These are phyloP conservation scores for Penicillium paneum DNA, from an alignment of 2,329 filamentous ascomycete genomes.

Conservation along the genomic window DNA sequence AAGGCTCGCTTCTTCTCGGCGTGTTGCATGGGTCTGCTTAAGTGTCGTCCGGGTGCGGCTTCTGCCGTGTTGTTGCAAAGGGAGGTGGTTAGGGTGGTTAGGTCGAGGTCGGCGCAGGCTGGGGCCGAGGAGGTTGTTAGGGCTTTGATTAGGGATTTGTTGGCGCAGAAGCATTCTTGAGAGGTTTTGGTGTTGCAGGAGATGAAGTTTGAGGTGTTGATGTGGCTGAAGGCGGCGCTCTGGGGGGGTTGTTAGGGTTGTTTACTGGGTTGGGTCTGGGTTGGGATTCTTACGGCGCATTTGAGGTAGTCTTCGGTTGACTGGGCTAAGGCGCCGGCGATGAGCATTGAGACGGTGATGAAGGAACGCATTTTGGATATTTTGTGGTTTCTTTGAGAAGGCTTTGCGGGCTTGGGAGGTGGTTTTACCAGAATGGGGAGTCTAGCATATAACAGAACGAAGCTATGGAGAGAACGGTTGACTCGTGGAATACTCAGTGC, in stretches of 20 bases:
- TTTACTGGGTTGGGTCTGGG: too few species aligned
- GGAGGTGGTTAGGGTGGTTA: background rate
- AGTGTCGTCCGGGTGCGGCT: constrained; percentile 15
- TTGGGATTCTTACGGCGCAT: constrained; percentile 17
- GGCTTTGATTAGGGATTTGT: constrained; percentile 11
- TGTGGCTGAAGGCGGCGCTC: constrained; percentile 5
- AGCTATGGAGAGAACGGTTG: background rate
- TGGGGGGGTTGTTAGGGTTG: constrained; percentile 2
- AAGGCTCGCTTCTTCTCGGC: constrained; percentile 16
- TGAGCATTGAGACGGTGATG: constrained; percentile 15
- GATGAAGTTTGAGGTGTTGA: constrained; percentile 7
- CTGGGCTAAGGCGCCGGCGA: constrained; percentile 13
- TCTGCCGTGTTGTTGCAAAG: constrained; percentile 7
- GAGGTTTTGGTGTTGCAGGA: constrained; percentile 11
- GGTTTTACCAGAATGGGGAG: background rate
- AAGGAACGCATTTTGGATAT: constrained; percentile 20
- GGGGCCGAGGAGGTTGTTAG: constrained; percentile 2
- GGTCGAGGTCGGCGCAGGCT: constrained; percentile 13
- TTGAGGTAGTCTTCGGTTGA: constrained; percentile 7
- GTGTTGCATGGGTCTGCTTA: constrained; percentile 20
- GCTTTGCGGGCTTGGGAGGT: background rate
- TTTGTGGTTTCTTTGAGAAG: background rate
- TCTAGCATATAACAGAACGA: background rate
- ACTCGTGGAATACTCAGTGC: background rate
- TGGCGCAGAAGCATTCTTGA: constrained; percentile 18